Percentiles rank a stretch among this genome's conserved stretches.
Conservation (phyloP, 305 asterid species). For the Fraxinus xanthoxyloides region DNA sequence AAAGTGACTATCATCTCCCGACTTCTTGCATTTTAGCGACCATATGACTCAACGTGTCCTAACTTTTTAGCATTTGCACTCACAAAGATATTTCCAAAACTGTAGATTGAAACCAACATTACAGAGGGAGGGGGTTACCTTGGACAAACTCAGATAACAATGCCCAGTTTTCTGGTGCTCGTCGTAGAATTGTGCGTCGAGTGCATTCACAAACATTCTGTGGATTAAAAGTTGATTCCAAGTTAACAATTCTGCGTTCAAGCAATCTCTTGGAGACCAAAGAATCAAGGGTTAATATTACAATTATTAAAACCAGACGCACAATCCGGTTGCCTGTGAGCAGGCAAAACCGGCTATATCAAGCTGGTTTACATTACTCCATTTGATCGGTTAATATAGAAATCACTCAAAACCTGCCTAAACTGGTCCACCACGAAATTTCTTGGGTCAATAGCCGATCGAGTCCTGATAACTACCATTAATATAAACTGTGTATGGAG, state of each 20-base stretch:
- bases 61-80: not conserved
- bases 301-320: not conserved
- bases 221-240: constrained; percentile 10
- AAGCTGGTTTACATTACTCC: not conserved
- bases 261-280: not conserved
- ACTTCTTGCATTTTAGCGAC: not conserved
- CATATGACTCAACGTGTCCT: not conserved
- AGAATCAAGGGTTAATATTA: not conserved
- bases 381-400: not conserved
- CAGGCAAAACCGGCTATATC: not conserved
- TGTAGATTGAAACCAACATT: not conserved
- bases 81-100: not conserved
- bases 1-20: not conserved
- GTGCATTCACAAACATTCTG: constrained; percentile 93
- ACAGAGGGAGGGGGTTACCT: constrained; percentile 46
- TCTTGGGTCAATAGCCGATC: not conserved
- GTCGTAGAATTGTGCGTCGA: constrained; percentile 64
- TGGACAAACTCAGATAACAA: constrained; percentile 69
- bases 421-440: not conserved
- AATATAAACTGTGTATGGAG: not conserved
- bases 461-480: not conserved
- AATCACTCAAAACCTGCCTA: not conserved
- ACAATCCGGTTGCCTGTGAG: not conserved
- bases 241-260: not conserved
- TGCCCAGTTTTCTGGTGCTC: constrained; percentile 66